These are phyloP conservation scores for Gossypium sturtianum DNA, from an alignment of 345 rosid species.

Conservation along the genomic window DNA sequence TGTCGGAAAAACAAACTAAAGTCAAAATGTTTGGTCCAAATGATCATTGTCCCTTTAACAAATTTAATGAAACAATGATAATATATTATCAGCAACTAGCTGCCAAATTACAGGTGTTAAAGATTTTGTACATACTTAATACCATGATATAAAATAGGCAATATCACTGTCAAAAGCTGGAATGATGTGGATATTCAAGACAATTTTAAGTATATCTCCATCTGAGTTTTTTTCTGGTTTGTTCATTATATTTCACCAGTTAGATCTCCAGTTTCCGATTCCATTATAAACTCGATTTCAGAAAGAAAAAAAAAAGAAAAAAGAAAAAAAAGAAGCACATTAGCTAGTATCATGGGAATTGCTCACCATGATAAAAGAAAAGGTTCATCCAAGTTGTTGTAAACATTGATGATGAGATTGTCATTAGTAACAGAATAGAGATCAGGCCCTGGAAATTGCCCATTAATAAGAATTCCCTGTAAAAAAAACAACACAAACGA, in stretches of 20 bases:
- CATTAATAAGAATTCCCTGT: conserved; percentile 91
- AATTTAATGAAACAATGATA: background rate
- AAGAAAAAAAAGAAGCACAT: background rate
- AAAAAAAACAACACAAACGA: background rate
- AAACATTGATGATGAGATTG: conserved; percentile 80
- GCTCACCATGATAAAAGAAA: conserved; percentile 77
- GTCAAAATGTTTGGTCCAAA: background rate
- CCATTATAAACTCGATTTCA: too few relatives aligned
- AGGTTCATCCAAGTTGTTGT: conserved; percentile 69
- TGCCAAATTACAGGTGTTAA: background rate
- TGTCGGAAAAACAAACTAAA: background rate
- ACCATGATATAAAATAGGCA: background rate
- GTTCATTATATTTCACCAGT: too few relatives aligned
- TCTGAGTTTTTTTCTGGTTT: background rate
- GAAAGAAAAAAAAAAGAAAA: too few relatives aligned
- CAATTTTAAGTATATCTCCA: background rate
- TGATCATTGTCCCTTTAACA: background rate
- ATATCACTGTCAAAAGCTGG: background rate
- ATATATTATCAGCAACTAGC: background rate
- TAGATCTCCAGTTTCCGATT: too few relatives aligned
- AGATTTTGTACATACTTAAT: background rate
- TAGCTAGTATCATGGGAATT: background rate
- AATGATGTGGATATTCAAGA: conserved; percentile 9
- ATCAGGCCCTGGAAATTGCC: conserved; percentile 94
- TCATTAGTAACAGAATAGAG: conserved; percentile 71